Base-by-base conservation (phyloP, 164 flowering plant genomes). In the Umbellularia californica region DNA sequence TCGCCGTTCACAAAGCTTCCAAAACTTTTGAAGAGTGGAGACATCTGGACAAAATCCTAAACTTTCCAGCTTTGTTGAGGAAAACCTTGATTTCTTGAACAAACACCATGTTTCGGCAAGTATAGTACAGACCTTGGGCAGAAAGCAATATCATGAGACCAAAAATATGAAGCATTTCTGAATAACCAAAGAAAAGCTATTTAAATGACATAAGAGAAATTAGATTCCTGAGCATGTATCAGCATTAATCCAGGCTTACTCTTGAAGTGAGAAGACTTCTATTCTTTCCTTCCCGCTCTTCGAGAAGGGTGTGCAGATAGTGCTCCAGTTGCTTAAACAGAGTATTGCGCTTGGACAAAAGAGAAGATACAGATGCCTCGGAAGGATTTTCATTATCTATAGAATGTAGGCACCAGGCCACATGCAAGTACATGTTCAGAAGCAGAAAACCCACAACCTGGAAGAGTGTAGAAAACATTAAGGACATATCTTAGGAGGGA, bases 361-460 rank as follows among this genome's bases (percentile, higher is more conserved):
- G 83, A 69, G 92, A 85, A 78, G 89, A 79, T 68, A 94, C 58
- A 41, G 92, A 87, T 75, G 84, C 86, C 83, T 86, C 91, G 2
- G 91, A 82, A 25, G 90, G 85, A 69, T 81, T 84, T 78, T 87
- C 91, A 74, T 83, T 77, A 75, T 82, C 80, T 71, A 91, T 82
- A 28, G 90, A 86, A 55, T 92, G 85, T 67, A 94, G 82, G 77
- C 85, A 80, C 97, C 98, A 96, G n/a, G 86, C 79, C 68, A 96
- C 86, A 82, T 92, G 91, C 86, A 96, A 75, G 84, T 87, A 87
- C 91, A 94, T 85, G 86, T 94, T 96, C 71, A 91, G 93, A 75
- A 96, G 93, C 78, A 94, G 79, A 80, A 91, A 90, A 75, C 88
- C 64, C 65, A 84, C 83, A 75, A 92, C 95, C 99, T 96, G 88